Evolutionary conservation across 352 stramenopile species (phyloP), one percentile per base, ranked within the genome.

Genomic region (Globisporangium splendens): DNA sequence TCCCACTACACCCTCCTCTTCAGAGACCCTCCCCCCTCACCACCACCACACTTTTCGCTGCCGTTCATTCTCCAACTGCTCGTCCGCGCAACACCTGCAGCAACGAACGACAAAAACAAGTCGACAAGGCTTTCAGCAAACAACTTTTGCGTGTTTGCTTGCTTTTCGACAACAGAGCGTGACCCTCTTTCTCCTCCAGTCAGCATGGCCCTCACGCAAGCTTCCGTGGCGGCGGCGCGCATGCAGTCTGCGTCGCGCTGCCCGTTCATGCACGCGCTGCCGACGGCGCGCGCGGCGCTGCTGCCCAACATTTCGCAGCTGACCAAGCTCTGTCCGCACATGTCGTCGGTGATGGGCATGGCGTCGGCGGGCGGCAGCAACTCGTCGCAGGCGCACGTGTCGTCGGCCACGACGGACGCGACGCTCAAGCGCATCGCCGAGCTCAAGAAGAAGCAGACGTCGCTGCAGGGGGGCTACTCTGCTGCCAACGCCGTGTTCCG

Each of bases 291-390:
- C 54, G 81, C 83, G 15, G 86, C 86, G 15, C 59, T 95, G 51
- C 69, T 95, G 56, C 86, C 86, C 55, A 95, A 95, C 72, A 92
- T 93, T 68, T 72, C 83, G 56, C 82, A 93, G 71, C 64, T 95
- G 43, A 81, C 82, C 21, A 91, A 91, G 65, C 74, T 95, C 48
- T 95, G 86, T 46, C 86, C 86, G 59, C 86, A 95, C 79, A 93
- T 95, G 85, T 91, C 80, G 55, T 76, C 71, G 18, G 60, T 91
- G 52, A 93, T 95, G 83, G 75, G 72, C 59, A 73, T 77, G 21
- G 77, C 75, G 6, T 64, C 70, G 13, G 71, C 68, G 0, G 76
- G 77, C 33, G 73, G 75, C 55, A 61, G 75, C 55, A 63, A 64
- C 49, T 70, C 63, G 63, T 88, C 78, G 41, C 80, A 91, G 65